phyloP scores from a whole-genome alignment of 257 asterid species.

The Ligustrum vulgare region DNA sequence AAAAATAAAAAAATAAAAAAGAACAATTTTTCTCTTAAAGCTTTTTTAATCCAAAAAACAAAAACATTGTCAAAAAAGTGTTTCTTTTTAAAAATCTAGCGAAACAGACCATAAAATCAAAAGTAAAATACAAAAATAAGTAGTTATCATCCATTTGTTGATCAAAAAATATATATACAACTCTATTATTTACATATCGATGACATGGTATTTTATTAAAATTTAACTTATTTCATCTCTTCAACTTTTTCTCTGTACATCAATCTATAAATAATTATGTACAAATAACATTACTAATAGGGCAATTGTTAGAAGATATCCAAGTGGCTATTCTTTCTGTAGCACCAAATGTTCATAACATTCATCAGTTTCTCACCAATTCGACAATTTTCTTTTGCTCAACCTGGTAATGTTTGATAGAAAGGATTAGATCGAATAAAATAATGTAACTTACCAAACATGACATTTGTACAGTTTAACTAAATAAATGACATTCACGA shows the following conservation, averaged over 20 bases:
- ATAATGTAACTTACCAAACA: not conserved
- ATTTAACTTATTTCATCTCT: no score
- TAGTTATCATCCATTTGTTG: constrained; percentile 7
- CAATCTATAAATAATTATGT: no score
- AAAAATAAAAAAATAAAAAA: not conserved
- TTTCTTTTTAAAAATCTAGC: no score
- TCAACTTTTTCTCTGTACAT: no score
- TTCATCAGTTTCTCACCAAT: not conserved
- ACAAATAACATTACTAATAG: no score
- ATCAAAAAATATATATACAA: no score
- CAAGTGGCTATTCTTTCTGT: not conserved
- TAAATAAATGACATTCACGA: not conserved
- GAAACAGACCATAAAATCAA: not conserved
- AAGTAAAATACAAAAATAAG: not conserved
- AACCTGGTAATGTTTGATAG: not conserved
- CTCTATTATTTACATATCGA: no score
- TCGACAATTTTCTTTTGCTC: not conserved
- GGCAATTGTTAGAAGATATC: no score
- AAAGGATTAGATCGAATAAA: not conserved
- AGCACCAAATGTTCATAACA: not conserved
- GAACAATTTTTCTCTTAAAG: no score
- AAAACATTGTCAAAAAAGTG: no score
- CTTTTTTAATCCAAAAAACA: no score
- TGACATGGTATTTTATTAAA: no score
- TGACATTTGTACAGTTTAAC: not conserved